Conservation (phyloP, 2,329 filamentous ascomycete genomes). For the Fusarium pseudonygamai region DNA sequence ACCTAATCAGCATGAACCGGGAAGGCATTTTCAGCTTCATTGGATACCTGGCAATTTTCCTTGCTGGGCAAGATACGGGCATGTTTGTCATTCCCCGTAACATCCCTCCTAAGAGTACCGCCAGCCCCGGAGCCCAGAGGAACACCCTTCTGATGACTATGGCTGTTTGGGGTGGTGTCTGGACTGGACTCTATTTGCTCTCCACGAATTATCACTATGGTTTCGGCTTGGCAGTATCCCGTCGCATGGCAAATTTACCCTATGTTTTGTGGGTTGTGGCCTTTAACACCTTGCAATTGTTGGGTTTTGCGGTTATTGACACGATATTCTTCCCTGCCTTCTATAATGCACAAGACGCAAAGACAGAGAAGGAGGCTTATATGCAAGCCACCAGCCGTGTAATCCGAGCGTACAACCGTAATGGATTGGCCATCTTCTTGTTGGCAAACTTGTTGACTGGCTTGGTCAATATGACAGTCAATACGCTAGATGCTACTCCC, state of each 20-base stretch:
- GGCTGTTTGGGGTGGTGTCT: constrained; percentile 70
- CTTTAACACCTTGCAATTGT: constrained; percentile 87
- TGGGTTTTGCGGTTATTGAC: constrained; percentile 82
- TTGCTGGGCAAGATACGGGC: constrained; percentile 86
- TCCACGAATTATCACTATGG: constrained; percentile 76
- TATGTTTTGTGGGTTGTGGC: constrained; percentile 94
- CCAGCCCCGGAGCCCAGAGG: constrained; percentile 58
- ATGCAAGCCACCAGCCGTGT: constrained; percentile 79
- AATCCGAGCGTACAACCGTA: constrained; percentile 86
- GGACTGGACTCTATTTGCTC: constrained; percentile 75
- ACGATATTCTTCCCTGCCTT: constrained; percentile 78
- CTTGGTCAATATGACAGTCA: constrained; percentile 84
- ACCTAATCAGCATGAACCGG: constrained; percentile 87
- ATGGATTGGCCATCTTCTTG: constrained; percentile 86
- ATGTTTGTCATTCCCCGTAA: constrained; percentile 77
- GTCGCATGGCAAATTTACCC: constrained; percentile 89
- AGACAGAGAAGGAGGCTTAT: constrained; percentile 71
- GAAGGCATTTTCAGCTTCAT: constrained; percentile 96
- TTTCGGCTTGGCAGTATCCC: constrained; percentile 79
- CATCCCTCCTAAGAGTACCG: constrained; percentile 54
- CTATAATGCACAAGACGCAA: constrained; percentile 65
- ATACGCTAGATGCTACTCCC: constrained; percentile 77
- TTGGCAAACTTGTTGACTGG: constrained; percentile 91
- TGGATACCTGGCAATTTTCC: constrained; percentile 94
- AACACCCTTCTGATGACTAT: constrained; percentile 71